A percentile compares a stretch with the other conserved stretches of the same genome.
Conservation (phyloP, 108 stramenopile genomes). For the Skeletonema grethae region DNA sequence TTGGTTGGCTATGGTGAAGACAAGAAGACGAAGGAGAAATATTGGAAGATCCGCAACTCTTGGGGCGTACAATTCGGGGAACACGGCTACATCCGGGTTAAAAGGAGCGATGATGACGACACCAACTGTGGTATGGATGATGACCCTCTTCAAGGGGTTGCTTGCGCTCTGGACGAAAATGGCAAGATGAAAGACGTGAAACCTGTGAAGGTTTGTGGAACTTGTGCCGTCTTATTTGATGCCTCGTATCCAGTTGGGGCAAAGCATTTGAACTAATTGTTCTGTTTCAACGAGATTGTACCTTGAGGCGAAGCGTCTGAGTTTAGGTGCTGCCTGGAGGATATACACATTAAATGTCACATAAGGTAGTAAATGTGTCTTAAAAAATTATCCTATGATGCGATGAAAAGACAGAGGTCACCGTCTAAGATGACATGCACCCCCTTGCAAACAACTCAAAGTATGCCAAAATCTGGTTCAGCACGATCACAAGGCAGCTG, state of each 20-base stretch:
- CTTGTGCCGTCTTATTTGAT: conserved; percentile 72
- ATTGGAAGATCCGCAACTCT: conserved; percentile 84
- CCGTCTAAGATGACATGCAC: background rate
- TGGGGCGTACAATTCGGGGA: conserved; percentile 89
- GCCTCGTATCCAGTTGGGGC: conserved; percentile 62
- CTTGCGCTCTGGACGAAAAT: conserved; percentile 74
- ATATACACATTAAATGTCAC: too few relatives aligned
- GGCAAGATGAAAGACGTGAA: conserved; percentile 48
- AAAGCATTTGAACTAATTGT: background rate
- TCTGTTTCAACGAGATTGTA: background rate
- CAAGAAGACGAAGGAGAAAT: conserved; percentile 64
- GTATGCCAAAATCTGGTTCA: background rate
- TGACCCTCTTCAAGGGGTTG: conserved; percentile 73
- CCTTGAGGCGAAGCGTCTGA: too few relatives aligned
- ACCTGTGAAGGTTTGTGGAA: conserved; percentile 79
- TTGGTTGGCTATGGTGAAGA: conserved; percentile 88
- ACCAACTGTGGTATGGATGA: conserved; percentile 68
- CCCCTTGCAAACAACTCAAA: background rate
- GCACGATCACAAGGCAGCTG: background rate
- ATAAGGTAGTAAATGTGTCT: background rate
- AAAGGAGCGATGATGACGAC: conserved; percentile 60
- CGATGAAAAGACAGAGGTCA: background rate
- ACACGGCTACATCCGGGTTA: conserved; percentile 78
- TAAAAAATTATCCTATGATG: background rate
- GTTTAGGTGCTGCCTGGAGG: too few relatives aligned